Evolutionary conservation across 768 basidiomycete genomes (phyloP).

Genomic region (Rossbeevera mucosa): DNA sequence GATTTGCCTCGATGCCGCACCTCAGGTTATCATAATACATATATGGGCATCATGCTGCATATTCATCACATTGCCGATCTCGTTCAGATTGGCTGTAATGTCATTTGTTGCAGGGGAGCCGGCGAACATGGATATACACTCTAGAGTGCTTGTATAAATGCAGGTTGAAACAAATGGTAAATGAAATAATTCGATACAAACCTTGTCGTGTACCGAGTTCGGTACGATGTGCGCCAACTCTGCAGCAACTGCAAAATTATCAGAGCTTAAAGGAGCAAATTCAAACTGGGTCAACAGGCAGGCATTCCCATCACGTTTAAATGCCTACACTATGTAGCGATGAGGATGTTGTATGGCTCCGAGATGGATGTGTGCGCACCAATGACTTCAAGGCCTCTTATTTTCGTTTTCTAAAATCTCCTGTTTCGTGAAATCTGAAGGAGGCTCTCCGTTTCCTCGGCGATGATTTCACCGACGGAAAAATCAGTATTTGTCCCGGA

Average conservation of each 20-base stretch:
- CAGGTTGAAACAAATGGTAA: not conserved
- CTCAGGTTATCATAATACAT: not conserved
- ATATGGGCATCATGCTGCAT: not conserved
- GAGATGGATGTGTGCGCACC: not conserved
- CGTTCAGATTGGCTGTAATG: not conserved
- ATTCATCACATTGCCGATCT: not conserved
- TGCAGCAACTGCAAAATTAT: no score
- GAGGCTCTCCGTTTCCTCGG: not conserved
- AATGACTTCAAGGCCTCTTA: slow-evolving; percentile 1
- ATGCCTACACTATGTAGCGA: not conserved
- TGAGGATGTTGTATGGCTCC: not conserved
- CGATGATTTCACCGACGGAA: not conserved
- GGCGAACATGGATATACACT: slow-evolving; percentile 3
- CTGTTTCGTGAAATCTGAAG: not conserved
- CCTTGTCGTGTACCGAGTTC: not conserved
- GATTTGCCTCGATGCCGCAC: slow-evolving; percentile 4
- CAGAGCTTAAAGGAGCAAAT: no score
- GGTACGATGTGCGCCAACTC: not conserved
- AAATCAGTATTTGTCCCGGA: not conserved
- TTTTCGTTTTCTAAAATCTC: not conserved
- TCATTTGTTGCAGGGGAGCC: not conserved
- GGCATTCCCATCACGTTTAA: not conserved
- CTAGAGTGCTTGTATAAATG: not conserved
- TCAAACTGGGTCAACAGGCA: slow-evolving; percentile 2
- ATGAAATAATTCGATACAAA: not conserved